Evolutionary conservation across 345 rosid genomes (phyloP), one percentile per base, ranked within the genome.

Genomic region (Reutealis trisperma): DNA sequence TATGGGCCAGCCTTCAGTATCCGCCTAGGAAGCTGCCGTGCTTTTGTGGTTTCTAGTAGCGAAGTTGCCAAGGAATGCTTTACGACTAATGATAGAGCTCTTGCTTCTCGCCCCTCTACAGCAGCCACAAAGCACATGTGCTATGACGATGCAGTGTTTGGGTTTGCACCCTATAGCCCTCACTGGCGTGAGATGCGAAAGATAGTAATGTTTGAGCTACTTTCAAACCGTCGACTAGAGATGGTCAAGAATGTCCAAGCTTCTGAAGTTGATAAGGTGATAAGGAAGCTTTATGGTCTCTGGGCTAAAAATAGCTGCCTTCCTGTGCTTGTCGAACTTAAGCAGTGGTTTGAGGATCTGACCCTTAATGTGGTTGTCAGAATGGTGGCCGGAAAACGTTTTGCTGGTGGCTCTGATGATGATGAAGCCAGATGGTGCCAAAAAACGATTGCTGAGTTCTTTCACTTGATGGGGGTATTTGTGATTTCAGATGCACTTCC

Each of bases 401-500:
- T 73, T 67, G 73, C 70, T 10, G 62, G 67, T 34, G 75, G 76
- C 18, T 32, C 68, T 62, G 76, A 62, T 16, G 78, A 63, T 0
- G 83, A 52, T 4, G 90, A 86, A 71, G 88, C 85, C 1, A 80
- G 79, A 63, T 55, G 68, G 75, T 86, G 83, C 67, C 73, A 73
- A 62, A 63, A 74, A 18, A 89, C 89, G 15, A 42, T 88, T 2
- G 62, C 63, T 42, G 75, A 77, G 77, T 85, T 90, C 75, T 83
- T 90, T 60, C 84, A 83, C 10, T 42, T 91, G 64, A 74, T 75
- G 6, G 96, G 94, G 1, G 63, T 77, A 16, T 89, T 88, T 75
- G 85, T 88, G 10, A 64, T 84, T 32, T 87, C 92, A 0, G 96
- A 93, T 79, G 91, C 90, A 8, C 54, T 91, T 66, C 93, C 94